phyloP scores from a whole-genome alignment of 768 basidiomycete species.

The Suillus discolor region DNA sequence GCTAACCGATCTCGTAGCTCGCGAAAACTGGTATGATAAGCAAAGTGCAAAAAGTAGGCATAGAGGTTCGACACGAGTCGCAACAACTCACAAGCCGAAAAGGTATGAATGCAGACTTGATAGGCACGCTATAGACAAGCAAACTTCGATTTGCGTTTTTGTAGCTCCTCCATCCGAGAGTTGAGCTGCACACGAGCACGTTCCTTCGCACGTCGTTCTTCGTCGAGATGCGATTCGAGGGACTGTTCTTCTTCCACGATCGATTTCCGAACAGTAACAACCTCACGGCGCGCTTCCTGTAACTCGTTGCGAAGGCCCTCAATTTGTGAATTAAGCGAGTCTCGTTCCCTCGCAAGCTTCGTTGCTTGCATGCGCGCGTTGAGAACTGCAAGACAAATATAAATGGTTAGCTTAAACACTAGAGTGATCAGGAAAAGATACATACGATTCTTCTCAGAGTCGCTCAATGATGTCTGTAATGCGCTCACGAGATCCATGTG shows the following conservation, averaged over 20 bases:
- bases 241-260: slow-evolving; percentile 89
- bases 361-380: slow-evolving; percentile 94
- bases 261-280: slow-evolving; percentile 73
- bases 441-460: slow-evolving; percentile 92
- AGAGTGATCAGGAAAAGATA: slow-evolving; percentile 22
- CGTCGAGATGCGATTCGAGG: slow-evolving; percentile 78
- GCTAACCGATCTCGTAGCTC: slow-evolving; percentile 18
- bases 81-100: slow-evolving; percentile 15
- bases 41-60: slow-evolving; percentile 14
- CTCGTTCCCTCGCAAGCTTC: slow-evolving; percentile 85
- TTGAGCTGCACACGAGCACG: slow-evolving; percentile 86
- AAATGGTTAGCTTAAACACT: slow-evolving; percentile 14
- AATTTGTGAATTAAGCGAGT: slow-evolving; percentile 66
- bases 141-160: slow-evolving; percentile 88
- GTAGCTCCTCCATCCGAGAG: slow-evolving; percentile 82
- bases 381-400: slow-evolving; percentile 57
- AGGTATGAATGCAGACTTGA: slow-evolving; percentile 5
- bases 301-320: slow-evolving; percentile 73
- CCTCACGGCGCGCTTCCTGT: slow-evolving; percentile 77
- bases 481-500: slow-evolving; percentile 89
- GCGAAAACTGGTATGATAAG: slow-evolving; percentile 34
- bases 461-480: slow-evolving; percentile 83
- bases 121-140: slow-evolving; percentile 67
- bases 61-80: slow-evolving; percentile 8
- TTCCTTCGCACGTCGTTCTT: slow-evolving; percentile 88